Conservation (phyloP, 2,329 filamentous ascomycete genomes). For the Fusarium graminum region DNA sequence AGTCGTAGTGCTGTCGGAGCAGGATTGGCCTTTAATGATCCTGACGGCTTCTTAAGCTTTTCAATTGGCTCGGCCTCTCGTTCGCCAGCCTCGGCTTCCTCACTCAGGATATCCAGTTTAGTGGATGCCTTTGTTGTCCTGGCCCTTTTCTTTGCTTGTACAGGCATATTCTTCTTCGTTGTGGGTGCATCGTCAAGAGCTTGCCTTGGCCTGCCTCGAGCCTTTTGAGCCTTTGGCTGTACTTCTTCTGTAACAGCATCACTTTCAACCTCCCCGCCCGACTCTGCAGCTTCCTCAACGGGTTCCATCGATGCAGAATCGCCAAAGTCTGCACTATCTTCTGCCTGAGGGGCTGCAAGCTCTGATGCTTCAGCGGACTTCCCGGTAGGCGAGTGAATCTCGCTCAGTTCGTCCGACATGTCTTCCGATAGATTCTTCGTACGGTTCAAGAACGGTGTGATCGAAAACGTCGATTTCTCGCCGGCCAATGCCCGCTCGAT, state of each 20-base stretch:
- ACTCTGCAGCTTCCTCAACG: slow-evolving; percentile 19
- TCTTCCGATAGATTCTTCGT: slow-evolving; percentile 64
- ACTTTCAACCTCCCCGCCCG: slow-evolving; percentile 22
- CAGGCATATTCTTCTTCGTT: slow-evolving; percentile 61
- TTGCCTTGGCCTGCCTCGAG: slow-evolving; percentile 61
- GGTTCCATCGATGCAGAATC: slow-evolving; percentile 27
- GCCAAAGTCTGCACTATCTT: slow-evolving; percentile 36
- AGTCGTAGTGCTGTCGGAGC: slow-evolving; percentile 16
- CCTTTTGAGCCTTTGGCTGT: slow-evolving; percentile 51
- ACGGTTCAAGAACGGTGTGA: slow-evolving; percentile 91
- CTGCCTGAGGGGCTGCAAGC: slow-evolving; percentile 54
- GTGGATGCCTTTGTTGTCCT: slow-evolving; percentile 39
- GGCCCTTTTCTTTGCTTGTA: slow-evolving; percentile 53
- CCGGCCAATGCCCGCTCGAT: slow-evolving; percentile 69
- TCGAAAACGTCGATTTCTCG: slow-evolving; percentile 92
- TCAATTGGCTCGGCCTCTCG: slow-evolving; percentile 50
- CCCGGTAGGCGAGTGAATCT: slow-evolving; percentile 44
- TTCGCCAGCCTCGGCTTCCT: slow-evolving; percentile 52
- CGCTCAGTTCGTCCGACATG: slow-evolving; percentile 53
- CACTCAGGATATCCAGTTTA: slow-evolving; percentile 57
- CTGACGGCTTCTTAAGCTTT: slow-evolving; percentile 27
- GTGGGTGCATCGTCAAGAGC: slow-evolving; percentile 60
- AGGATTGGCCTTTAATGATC: slow-evolving; percentile 26
- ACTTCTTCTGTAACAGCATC: slow-evolving; percentile 10
- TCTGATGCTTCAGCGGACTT: slow-evolving; percentile 34